Evolutionary conservation across 345 rosid genomes (phyloP).

Genomic region (Diplotaxis tenuifolia): DNA sequence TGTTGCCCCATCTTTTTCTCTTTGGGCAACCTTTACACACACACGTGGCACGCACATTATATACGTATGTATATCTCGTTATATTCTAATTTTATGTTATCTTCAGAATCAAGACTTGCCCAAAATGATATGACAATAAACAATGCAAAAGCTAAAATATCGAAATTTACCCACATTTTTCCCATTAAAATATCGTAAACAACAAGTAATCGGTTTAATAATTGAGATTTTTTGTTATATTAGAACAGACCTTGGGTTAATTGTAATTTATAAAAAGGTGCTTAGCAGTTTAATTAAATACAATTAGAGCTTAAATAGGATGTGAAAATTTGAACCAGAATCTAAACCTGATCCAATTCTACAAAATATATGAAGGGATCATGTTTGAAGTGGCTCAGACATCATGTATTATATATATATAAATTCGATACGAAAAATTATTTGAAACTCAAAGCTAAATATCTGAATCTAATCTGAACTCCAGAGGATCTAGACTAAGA

Average conservation of each 20-base stretch:
- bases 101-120: background rate
- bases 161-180: background rate
- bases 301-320: background rate
- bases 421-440: background rate
- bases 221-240: slow-evolving; percentile 15
- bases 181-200: background rate
- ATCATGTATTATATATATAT: background rate
- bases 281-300: slow-evolving; percentile 1
- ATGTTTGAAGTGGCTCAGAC: background rate
- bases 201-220: background rate
- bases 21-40: slow-evolving; percentile 31
- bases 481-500: background rate
- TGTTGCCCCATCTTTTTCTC: slow-evolving; percentile 1
- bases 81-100: background rate
- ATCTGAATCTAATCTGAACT: background rate
- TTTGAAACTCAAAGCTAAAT: background rate
- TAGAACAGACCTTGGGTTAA: background rate
- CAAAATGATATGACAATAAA: background rate
- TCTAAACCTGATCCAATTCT: background rate
- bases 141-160: slow-evolving; percentile 13
- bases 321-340: background rate
- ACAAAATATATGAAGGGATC: background rate
- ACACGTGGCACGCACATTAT: background rate
- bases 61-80: slow-evolving; percentile 1
- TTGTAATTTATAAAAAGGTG: background rate